These are phyloP conservation scores for Backusella mclennaniae DNA, from an alignment of 192 early-diverging fungal genomes.

Conservation along the genomic window DNA sequence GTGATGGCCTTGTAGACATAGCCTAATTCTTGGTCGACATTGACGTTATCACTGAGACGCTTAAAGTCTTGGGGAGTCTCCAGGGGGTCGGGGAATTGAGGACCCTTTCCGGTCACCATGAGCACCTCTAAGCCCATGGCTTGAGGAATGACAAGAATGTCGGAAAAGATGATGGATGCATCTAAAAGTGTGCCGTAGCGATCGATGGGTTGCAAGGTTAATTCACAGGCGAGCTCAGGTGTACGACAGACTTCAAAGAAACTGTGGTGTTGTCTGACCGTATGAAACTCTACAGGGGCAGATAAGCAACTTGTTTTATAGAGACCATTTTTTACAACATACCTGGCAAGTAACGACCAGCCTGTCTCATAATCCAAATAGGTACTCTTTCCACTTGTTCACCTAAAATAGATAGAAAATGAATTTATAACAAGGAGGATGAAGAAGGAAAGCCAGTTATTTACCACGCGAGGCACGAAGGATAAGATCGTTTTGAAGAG, in stretches of 20 bases:
- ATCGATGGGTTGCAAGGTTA: constrained; percentile 97
- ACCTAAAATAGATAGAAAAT: constrained; percentile 32
- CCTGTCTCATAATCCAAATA: constrained; percentile 99
- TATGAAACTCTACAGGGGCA: constrained; percentile 75
- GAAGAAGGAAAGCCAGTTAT: no score
- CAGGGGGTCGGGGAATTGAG: constrained; percentile 86
- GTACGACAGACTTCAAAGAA: constrained; percentile 96
- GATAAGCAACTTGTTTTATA: no score
- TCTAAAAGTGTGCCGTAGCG: constrained; percentile 88
- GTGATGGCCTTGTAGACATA: constrained; percentile 96
- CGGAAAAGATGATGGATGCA: constrained; percentile 97
- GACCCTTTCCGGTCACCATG: constrained; percentile 91
- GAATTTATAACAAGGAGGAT: neutral
- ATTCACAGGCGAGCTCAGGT: constrained; percentile 86
- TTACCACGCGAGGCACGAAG: constrained; percentile 81
- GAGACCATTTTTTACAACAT: no score
- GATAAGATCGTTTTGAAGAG: constrained; percentile 89
- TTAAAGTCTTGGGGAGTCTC: constrained; percentile 65
- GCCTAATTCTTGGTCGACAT: constrained; percentile 74
- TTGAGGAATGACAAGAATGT: constrained; percentile 97
- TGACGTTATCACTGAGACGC: constrained; percentile 58
- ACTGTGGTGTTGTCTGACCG: constrained; percentile 77
- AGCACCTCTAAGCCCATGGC: constrained; percentile 93
- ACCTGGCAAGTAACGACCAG: constrained; percentile 95
- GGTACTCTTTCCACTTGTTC: constrained; percentile 73